Percentiles rank a stretch among this genome's conserved stretches.
phyloP scores from a whole-genome alignment of 164 flowering plant species.

The Umbellularia californica region DNA sequence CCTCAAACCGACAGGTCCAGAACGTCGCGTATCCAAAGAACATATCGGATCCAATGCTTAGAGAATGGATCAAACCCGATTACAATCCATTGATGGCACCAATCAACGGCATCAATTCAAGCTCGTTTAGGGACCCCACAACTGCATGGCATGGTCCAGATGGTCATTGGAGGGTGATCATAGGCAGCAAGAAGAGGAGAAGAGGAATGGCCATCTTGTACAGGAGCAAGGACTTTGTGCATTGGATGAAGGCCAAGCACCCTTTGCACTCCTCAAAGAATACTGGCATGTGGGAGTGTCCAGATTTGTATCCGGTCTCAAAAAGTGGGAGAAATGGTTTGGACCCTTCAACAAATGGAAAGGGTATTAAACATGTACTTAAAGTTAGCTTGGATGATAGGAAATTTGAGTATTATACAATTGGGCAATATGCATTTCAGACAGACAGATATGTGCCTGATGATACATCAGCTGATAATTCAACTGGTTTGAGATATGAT shows the following conservation, averaged over 20 bases:
- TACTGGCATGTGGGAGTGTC: slow-evolving; percentile 90
- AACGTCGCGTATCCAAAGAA: slow-evolving; percentile 45
- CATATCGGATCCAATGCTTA: slow-evolving; percentile 37
- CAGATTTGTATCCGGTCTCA: slow-evolving; percentile 73
- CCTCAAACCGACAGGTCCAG: slow-evolving; percentile 29
- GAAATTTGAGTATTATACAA: slow-evolving; percentile 64
- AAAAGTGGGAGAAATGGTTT: slow-evolving; percentile 35
- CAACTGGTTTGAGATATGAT: slow-evolving; percentile 68
- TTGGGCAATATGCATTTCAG: slow-evolving; percentile 40
- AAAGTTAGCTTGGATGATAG: slow-evolving; percentile 71
- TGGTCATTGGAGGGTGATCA: slow-evolving; percentile 53
- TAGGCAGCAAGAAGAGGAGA: slow-evolving; percentile 39
- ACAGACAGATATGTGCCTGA: slow-evolving; percentile 63
- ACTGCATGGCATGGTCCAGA: slow-evolving; percentile 40
- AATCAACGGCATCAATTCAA: slow-evolving; percentile 13
- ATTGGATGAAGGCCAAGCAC: slow-evolving; percentile 55
- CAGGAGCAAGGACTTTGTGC: slow-evolving; percentile 52
- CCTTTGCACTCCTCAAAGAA: slow-evolving; percentile 48
- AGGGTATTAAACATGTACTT: slow-evolving; percentile 45
- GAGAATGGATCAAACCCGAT: slow-evolving; percentile 38
- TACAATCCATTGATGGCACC: slow-evolving; percentile 34
- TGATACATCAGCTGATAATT: slow-evolving; percentile 39
- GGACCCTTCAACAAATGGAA: slow-evolving; percentile 44
- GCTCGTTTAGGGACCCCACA: slow-evolving; percentile 42
- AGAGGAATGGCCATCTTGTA: slow-evolving; percentile 59